Base-by-base conservation (phyloP, 345 rosid species). In the Combretum micranthum region DNA sequence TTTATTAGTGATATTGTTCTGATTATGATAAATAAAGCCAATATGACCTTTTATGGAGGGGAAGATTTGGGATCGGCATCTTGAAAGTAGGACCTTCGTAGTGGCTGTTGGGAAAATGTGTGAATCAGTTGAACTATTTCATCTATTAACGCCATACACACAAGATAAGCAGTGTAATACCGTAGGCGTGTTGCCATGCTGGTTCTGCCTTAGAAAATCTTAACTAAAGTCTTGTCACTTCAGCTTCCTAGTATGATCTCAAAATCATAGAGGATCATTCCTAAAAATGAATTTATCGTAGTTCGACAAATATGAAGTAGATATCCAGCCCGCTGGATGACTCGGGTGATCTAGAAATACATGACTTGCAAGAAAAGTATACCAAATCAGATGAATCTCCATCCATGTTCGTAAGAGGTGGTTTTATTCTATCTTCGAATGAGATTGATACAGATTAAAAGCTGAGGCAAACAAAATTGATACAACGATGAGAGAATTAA, bases 101-200 rank as follows among this genome's bases (percentile, higher is more conserved):
- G 50, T 47, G 48, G 55, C 39, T 20, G 54, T 25, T 55, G 42
- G 60, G 18, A 55, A 63, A 37, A 17, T 32, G 18, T 12, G 23
- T 47, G 19, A 42, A 37, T 55, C 42, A 55, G 61, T 64, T 64
- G 20, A 49, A 55, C 60, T 9, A 54, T 39, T 56, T 10, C 47
- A 13, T 46, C 65, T 32, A 23, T 44, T 23, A 52, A 1, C 18
- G 23, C 12, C 54, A 47, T 25, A 20, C 20, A 11, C 16, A 32
- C 49, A 8, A 46, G n/a, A n/a, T n/a, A 4, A 46, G 19, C 4
- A 15, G 10, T 45, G 48, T 13, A 45, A 45, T 46, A n/a, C n/a
- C n/a, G 49, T 46, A 46, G 49, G 49, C 14, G 49, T n/a, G 1
- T 46, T 46, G 19, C 49, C 49, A 46, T 46, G 49, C 49, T 46